Conservation (phyloP, 2,329 filamentous ascomycete genomes). For the Basipetospora chlamydospora region DNA sequence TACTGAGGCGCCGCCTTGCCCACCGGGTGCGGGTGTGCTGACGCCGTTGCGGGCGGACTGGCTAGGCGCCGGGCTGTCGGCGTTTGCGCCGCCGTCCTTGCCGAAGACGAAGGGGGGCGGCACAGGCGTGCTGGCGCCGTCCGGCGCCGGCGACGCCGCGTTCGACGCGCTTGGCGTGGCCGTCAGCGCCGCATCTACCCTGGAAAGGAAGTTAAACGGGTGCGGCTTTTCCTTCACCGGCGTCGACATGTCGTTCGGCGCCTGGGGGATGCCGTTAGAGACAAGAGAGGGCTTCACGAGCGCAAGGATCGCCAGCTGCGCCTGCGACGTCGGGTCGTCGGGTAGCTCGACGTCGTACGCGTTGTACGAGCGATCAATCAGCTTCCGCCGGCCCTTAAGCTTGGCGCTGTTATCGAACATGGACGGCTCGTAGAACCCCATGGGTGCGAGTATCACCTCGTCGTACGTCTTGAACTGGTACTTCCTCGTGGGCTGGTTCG, state of each 20-base stretch:
- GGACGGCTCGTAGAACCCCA: slow-evolving; percentile 83
- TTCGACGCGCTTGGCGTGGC: slow-evolving; percentile 73
- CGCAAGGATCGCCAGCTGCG: slow-evolving; percentile 56
- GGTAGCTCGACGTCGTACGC: slow-evolving; percentile 77
- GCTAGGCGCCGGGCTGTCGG: slow-evolving; percentile 38
- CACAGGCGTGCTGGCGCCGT: slow-evolving; percentile 54
- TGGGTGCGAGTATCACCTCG: slow-evolving; percentile 82
- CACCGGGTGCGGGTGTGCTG: slow-evolving; percentile 25
- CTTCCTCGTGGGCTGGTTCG: slow-evolving; percentile 78
- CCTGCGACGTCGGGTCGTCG: slow-evolving; percentile 77
- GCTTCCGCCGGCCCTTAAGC: slow-evolving; percentile 60
- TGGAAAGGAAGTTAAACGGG: slow-evolving; percentile 52
- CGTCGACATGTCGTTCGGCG: slow-evolving; percentile 36
- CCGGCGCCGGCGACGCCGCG: slow-evolving; percentile 75
- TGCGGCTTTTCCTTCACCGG: slow-evolving; percentile 50
- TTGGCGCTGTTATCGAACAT: slow-evolving; percentile 79
- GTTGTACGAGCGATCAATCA: slow-evolving; percentile 81
- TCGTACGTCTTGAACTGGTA: slow-evolving; percentile 97
- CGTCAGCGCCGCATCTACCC: slow-evolving; percentile 54
- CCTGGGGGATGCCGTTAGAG: slow-evolving; percentile 26
- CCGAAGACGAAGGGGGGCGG: slow-evolving; percentile 43
- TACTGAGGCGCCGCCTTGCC: slow-evolving; percentile 4
- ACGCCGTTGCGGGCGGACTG: slow-evolving; percentile 29
- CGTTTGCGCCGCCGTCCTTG: slow-evolving; percentile 21
- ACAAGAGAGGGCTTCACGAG: slow-evolving; percentile 45